Base-by-base conservation (phyloP, 2,329 filamentous ascomycete species). In the Amauroascus niger region DNA sequence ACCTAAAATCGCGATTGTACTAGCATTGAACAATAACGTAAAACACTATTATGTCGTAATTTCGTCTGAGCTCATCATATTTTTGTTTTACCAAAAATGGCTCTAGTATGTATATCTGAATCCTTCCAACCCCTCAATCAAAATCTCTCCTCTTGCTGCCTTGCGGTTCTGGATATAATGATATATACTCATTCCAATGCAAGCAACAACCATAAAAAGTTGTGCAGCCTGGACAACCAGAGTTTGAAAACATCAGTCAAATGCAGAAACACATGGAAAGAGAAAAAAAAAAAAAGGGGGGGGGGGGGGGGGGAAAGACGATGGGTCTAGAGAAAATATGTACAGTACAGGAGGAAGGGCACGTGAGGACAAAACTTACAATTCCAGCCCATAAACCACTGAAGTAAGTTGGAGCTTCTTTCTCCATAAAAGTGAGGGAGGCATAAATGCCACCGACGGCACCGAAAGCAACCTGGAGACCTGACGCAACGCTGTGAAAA, bases 121-220 rank as follows among this genome's bases (percentile, higher is more conserved):
- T 2, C 65, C 67, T 24, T 58, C 60, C 49, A 67, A 60, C 2
- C 62, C 62, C 37, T 68, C 67, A 55, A 71, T 67, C 6, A 64
- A 53, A 58, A 67, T 62, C 28, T 65, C 63, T 14, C 68, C 68
- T 11, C 51, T 50, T 18, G 63, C 68, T n/a, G 59, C 64, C 46
- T 66, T 58, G 49, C 62, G 61, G 56, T 71, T 71, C 37, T 62
- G 61, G 6, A 55, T 39, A 30, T 58, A 57, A 53, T 70, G 66
- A 30, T 66, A 65, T 13, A 64, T 11, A 0, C 60, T 64, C 44
- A 67, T 56, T 16, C 60, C 22, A 7, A 28, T 40, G 1, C 63
- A 58, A 30, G 68, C 57, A 1, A 65, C 40, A 24, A 71, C 59
- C 6, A 58, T 58, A 11, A 61, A 52, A 5, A 52, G 40, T 37